Base-by-base conservation (phyloP, 768 basidiomycete species). In the Megacollybia marginata region DNA sequence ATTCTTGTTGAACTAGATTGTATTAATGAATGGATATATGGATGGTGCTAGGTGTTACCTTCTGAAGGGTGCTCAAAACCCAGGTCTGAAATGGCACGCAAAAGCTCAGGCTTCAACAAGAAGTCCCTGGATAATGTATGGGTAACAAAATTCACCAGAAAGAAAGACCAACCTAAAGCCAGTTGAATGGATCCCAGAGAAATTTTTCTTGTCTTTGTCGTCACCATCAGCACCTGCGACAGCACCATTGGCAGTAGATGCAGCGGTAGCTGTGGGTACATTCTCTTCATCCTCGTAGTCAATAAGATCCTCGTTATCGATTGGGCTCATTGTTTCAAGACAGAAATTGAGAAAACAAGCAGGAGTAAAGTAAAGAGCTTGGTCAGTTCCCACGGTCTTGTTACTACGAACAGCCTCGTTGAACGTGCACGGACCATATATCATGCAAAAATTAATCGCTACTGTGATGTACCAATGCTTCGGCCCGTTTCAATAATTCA, bases 61-160 rank as follows among this genome's bases (percentile, higher is more conserved):
- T 99, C 96, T 46, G 95, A 98, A 48, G 96, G 96, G 71, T 99
- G 96, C 69, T 99, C 96, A 62, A 99, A 99, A 66, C 96, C 96
- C n/a, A 99, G 75, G 62, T 99, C 96, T 69, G 91, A 93, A 66
- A 99, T 99, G 46, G 96, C 94, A 52, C 96, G 87, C 59, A 98
- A 79, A 53, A 99, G 69, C 65, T 98, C 96, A 35, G 96, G 92
- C 72, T 98, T 99, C 68, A 98, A 74, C 65, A 99, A 74, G 76
- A 99, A 99, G 67, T 99, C 96, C 67, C 93, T 96, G 60, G 18
- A 48, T 42, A 52, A 46, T 19, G 53, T 56, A 42, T 56, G 55
- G 23, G 38, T 19, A 23, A 40, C 10, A 48, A 36, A 23, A 45
- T 16, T 33, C 23, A 49, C 34, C 36, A 52, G 28, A 38, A 47